phyloP scores from a whole-genome alignment of 1,139 yeast species.

The Eremothecium cymbalariae region DNA sequence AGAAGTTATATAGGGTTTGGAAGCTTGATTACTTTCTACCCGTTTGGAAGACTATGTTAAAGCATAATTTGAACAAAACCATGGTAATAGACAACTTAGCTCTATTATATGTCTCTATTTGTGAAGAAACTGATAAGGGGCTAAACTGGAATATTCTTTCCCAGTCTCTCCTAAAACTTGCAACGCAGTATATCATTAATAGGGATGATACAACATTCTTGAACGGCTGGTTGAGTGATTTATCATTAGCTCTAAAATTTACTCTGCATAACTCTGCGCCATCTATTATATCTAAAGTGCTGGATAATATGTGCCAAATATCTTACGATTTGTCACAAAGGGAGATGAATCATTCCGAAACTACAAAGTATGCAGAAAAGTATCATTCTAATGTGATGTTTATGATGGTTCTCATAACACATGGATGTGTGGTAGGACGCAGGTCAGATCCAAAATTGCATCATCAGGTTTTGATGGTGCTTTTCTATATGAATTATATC shows the following conservation, averaged over 20 bases:
- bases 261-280: background rate
- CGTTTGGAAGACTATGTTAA: conserved; percentile 16
- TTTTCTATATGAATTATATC: conserved; percentile 23
- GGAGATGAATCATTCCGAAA: conserved; percentile 14
- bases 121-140: conserved; percentile 9
- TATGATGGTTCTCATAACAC: conserved; percentile 17
- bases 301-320: conserved; percentile 9
- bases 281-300: conserved; percentile 7
- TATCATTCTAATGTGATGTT: conserved; percentile 20
- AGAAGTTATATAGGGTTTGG: conserved; percentile 18
- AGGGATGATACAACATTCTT: conserved; percentile 8
- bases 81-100: conserved; percentile 8
- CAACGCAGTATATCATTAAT: conserved; percentile 12
- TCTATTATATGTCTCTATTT: conserved; percentile 14
- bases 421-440: conserved; percentile 15
- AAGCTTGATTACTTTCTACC: conserved; percentile 19
- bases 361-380: conserved; percentile 13
- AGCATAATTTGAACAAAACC: conserved; percentile 5
- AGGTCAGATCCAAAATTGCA: conserved; percentile 12
- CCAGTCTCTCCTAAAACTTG: conserved; percentile 11
- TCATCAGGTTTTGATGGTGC: conserved; percentile 14
- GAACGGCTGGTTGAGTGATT: conserved; percentile 6
- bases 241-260: conserved; percentile 8
- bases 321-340: conserved; percentile 13
- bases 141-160: conserved; percentile 18